Evolutionary conservation across 805 yeast genomes (phyloP), one percentile per base, ranked within the genome.

Genomic region (Myxozyma sirexii): DNA sequence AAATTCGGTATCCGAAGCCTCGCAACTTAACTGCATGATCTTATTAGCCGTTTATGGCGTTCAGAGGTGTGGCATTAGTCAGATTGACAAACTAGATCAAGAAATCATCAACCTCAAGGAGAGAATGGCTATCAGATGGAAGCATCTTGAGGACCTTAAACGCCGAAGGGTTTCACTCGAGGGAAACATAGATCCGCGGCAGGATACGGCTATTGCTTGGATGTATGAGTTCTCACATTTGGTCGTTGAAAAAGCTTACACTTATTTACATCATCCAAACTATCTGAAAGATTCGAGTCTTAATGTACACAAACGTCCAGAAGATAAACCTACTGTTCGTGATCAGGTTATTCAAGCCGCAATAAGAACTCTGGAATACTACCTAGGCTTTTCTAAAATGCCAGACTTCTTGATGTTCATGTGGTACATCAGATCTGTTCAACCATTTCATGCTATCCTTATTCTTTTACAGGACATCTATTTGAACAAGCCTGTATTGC

Each of bases 381-480:
- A 47, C 26, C 51, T 57, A 10, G 54, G 52, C 12, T 45, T 41
- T 31, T 29, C 52, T 13, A 44, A 44, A 31, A 24, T 55, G 45
- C 64, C 62, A 6, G 63, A 56, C 10, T 43, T 39, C 38, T 38
- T 53, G n/a, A 38, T 39, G 10, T 56, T 51, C 26, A 44, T 56
- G n/a, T 60, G 64, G 64, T 60, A 33, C 17, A 27, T 50, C 24
- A 37, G 62, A 8, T 19, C 54, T 13, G 27, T 53, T 24, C 61
- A 57, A 21, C 64, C 59, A 1, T 57, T 44, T 24, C 64, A 60
- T 27, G 60, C 64, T 5, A 54, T 57, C 15, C 39, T 54, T 6
- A 57, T 60, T 38, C 43, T 57, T 13, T 35, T 60, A 23, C 59
- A 57, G 29, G 64, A 60, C 12, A 21, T 60, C 19, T 60, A 56